Evolutionary conservation across 1,284 basidiomycete species (phyloP), one percentile per base, ranked within the genome.

Genomic region (Gomphus bonarii): DNA sequence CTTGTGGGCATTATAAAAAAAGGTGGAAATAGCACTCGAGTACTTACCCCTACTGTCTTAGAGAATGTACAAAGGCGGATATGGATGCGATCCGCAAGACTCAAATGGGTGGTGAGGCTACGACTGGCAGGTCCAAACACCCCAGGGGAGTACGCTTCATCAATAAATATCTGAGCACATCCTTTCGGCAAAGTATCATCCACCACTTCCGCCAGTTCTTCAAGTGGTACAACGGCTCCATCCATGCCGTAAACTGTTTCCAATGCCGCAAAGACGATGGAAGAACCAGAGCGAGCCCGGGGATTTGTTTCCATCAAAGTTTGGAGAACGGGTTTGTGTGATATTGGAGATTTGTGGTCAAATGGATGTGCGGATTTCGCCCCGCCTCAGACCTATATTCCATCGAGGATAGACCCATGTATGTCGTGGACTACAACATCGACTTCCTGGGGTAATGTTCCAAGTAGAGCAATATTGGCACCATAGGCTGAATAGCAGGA

Each of bases 161-260:
- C 91, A 0, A 94, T 85, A 14, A 93, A 68, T n/a, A 91, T 66
- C 64, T 88, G 77, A 7, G 74, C 81, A 63, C 89, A 87, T 1
- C 77, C 76, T 4, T 64, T 59, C 0, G 85, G 84, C 38, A 91
- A 75, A 28, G 78, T 63, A 22, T 75, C 70, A 40, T 87, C 83
- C 44, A 88, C 65, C 3, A 76, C 64, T 12, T 78, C 75, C 16
- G 84, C 76, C 56, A 97, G 84, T 36, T 80, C 76, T 5, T 61
- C 60, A 12, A 97, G 73, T 0, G 92, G 91, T 1, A 88, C 80
- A 58, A 95, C 77, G 49, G 93, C 95, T 14, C 95, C 95, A 65
- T 97, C 94, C 95, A 97, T 98, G 60, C 88, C 91, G 67, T 98
- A 97, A 57, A 97, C 70, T 47, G 82, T 84, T 74, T 97, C 95